These are phyloP conservation scores for Agrostemma githago DNA, from an alignment of 148 eudicot genomes.

Conservation along the genomic window DNA sequence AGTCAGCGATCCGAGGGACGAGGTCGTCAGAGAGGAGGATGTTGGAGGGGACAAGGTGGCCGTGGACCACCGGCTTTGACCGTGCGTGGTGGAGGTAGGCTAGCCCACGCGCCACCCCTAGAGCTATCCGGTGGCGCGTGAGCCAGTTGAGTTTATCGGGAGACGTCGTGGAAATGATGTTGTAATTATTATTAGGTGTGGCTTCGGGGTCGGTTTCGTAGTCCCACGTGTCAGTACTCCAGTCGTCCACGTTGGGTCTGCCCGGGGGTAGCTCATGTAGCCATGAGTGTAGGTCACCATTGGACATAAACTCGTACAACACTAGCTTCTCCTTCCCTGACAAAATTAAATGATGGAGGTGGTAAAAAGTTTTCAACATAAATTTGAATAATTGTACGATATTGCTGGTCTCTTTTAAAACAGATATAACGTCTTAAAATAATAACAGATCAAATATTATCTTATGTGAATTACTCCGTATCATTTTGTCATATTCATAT, in stretches of 20 bases:
- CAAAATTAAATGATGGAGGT: constrained; percentile 14
- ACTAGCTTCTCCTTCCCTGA: constrained; percentile 82
- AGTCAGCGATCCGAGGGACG: constrained; percentile 78
- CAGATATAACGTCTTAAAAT: too few relatives aligned
- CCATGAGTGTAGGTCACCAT: constrained; percentile 89
- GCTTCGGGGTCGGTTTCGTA: constrained; percentile 27
- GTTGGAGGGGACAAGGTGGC: constrained; percentile 79
- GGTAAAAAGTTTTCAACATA: background rate
- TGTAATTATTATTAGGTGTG: constrained; percentile 12
- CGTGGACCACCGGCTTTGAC: constrained; percentile 77
- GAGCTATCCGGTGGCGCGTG: constrained; percentile 81
- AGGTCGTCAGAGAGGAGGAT: constrained; percentile 56
- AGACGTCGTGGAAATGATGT: constrained; percentile 13
- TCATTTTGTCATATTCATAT: too few relatives aligned
- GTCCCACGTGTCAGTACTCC: constrained; percentile 98
- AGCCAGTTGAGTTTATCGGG: constrained; percentile 63
- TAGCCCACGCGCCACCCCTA: constrained; percentile 87
- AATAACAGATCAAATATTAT: too few relatives aligned
- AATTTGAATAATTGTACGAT: background rate
- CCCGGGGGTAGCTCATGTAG: constrained; percentile 90
- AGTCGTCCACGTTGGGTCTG: constrained; percentile 67
- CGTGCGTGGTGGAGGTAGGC: constrained; percentile 92
- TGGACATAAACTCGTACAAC: constrained; percentile 74
- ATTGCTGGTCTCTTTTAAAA: too few relatives aligned
- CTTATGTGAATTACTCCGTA: too few relatives aligned